phyloP scores from a whole-genome alignment of 805 yeast species.

The Saccharomycopsis javanensis region DNA sequence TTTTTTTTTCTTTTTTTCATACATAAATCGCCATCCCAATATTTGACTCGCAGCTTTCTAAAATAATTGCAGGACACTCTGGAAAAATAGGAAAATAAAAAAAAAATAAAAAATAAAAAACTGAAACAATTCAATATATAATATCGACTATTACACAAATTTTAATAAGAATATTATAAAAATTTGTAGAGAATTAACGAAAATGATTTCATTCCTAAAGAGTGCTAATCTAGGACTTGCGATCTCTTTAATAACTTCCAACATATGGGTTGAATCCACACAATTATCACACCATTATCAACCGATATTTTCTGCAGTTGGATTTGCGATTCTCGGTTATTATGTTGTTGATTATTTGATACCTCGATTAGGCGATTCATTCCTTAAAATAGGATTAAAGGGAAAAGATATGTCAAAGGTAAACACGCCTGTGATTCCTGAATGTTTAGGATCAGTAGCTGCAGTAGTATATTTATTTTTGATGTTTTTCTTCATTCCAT shows the following conservation, averaged over 20 bases:
- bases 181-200: neutral
- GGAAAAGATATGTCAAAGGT: slow-evolving; percentile 78
- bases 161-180: neutral
- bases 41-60: neutral
- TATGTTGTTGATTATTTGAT: slow-evolving; percentile 48
- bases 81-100: neutral
- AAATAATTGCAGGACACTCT: neutral
- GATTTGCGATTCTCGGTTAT: slow-evolving; percentile 62
- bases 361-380: slow-evolving; percentile 58
- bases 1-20: neutral
- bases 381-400: slow-evolving; percentile 67
- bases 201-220: neutral
- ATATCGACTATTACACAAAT: neutral
- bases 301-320: slow-evolving; percentile 52
- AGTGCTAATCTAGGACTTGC: neutral
- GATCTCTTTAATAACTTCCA: neutral
- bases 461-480: slow-evolving; percentile 72
- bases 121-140: neutral
- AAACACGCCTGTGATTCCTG: slow-evolving; percentile 73
- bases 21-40: neutral
- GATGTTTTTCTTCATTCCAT: slow-evolving; percentile 81
- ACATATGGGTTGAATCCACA: neutral
- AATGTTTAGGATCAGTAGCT: slow-evolving; percentile 84
- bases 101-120: neutral
- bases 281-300: slow-evolving; percentile 22